Conservation (phyloP, 306 rosid genomes). For the Sindora glabra region DNA sequence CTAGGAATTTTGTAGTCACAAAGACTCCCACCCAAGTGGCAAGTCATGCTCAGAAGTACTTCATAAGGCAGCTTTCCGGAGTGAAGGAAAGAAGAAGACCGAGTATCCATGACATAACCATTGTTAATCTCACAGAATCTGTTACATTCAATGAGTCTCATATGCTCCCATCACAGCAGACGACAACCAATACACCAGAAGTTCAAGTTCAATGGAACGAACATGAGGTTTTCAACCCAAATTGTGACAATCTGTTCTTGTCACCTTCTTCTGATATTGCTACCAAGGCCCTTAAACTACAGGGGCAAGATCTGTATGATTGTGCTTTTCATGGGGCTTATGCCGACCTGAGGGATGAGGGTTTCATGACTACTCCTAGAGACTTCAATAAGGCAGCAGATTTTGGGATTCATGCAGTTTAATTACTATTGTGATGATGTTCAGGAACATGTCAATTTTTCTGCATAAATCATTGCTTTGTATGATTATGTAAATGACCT, state of each 20-base stretch:
- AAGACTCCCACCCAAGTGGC: constrained; percentile 50
- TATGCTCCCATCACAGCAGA: constrained; percentile 30
- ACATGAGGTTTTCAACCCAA: constrained; percentile 38
- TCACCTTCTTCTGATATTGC: constrained; percentile 38
- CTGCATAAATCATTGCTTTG: constrained; percentile 16
- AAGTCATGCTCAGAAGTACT: constrained; percentile 70
- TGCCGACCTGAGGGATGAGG: constrained; percentile 26
- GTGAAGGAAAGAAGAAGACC: constrained; percentile 87
- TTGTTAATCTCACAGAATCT: constrained; percentile 53
- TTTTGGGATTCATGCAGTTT: constrained; percentile 26
- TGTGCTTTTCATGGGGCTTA: constrained; percentile 47
- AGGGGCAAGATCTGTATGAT: constrained; percentile 41
- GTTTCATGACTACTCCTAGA: constrained; percentile 34
- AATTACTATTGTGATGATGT: constrained; percentile 23
- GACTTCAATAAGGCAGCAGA: constrained; percentile 38
- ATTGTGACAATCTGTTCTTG: constrained; percentile 31
- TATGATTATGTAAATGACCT: constrained; percentile 31
- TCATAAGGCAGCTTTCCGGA: constrained; percentile 77
- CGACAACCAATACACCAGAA: constrained; percentile 23
- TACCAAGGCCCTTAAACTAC: constrained; percentile 29
- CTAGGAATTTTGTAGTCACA: constrained; percentile 70
- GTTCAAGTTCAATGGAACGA: constrained; percentile 31
- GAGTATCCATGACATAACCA: constrained; percentile 90
- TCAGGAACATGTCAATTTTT: constrained; percentile 5
- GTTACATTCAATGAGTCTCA: constrained; percentile 28